Evolutionary conservation across 148 eudicot species (phyloP).

Genomic region (Arbutus unedo): DNA sequence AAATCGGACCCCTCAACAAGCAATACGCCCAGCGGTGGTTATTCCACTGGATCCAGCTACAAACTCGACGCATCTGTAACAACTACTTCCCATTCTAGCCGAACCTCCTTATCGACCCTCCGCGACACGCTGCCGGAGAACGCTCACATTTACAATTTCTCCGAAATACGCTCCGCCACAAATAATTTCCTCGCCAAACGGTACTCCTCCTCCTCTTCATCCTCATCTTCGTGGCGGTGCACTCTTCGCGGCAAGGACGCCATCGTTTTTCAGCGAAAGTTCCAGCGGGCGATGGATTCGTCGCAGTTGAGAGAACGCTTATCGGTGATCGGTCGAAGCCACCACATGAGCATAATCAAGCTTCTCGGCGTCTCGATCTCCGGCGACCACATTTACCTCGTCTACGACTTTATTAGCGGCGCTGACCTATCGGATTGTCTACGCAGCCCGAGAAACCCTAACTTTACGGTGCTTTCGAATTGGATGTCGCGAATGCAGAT

Average conservation of each 20-base stretch:
- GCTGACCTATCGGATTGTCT: slow-evolving; percentile 42
- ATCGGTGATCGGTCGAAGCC: slow-evolving; percentile 42
- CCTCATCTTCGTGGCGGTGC: slow-evolving; percentile 64
- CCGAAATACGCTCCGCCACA: slow-evolving; percentile 74
- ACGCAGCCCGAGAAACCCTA: slow-evolving; percentile 45
- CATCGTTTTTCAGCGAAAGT: slow-evolving; percentile 59
- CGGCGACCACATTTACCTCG: slow-evolving; percentile 52
- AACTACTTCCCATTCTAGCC: slow-evolving; percentile 37
- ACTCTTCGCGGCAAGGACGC: slow-evolving; percentile 47
- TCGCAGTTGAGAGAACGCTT: slow-evolving; percentile 29
- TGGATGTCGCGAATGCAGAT: slow-evolving; percentile 86
- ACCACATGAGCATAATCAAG: slow-evolving; percentile 54
- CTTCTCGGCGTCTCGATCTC: slow-evolving; percentile 67
- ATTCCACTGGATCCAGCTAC: slow-evolving; percentile 27
- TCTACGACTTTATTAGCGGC: slow-evolving; percentile 51
- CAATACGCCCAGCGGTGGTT: slow-evolving; percentile 9
- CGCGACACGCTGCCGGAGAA: slow-evolving; percentile 63
- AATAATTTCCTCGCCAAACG: slow-evolving; percentile 77
- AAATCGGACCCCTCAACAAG: slow-evolving; percentile 3
- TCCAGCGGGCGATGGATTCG: slow-evolving; percentile 15
- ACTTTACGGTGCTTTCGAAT: slow-evolving; percentile 49
- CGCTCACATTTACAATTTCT: slow-evolving; percentile 62
- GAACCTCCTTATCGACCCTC: slow-evolving; percentile 49
- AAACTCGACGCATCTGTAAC: slow-evolving; percentile 30
- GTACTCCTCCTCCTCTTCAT: slow-evolving; percentile 26